Evolutionary conservation across 1,284 basidiomycete genomes (phyloP), one percentile per base, ranked within the genome.

Genomic region (Rhodofomes roseus): DNA sequence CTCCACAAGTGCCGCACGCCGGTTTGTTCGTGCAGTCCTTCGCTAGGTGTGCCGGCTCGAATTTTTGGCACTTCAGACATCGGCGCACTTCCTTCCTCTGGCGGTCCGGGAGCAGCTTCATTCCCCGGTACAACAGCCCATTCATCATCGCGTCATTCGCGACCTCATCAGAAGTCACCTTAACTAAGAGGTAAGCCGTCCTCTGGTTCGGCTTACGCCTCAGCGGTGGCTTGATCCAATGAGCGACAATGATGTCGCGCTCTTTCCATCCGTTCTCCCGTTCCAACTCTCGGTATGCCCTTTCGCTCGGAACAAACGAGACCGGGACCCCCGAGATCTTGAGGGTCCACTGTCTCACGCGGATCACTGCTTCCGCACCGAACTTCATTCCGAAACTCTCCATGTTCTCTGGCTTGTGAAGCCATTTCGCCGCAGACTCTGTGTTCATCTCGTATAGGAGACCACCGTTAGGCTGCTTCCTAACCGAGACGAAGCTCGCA

Each of bases 1-100:
- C 16, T 1, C 54, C 60, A 20, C 62, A 63, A 1, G 54, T 59
- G 1, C 55, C 58, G 51, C 60, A 61, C 9, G 39, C 55, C 3
- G 25, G 3, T 0, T 8, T 18, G 1, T 11, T 4, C 2, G 27
- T 18, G 34, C 62, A 63, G 9, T 50, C 39, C 1, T 9, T 22
- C 4, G 55, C 60, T 1, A 56, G 29, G 40, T 63, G 62, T 12
- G 51, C 56, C 0, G 54, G 54, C 12, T 55, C 54, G 4, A 37
- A 44, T 5, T n/a, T 40, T 12, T 61, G 60, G 53, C 62, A 63
- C 16, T 56, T 60, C 20, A 61, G 23, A 44, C 63, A 64, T 9
- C 58, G 52, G 0, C 53, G 20, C 6, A 58, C 60, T 36, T 64
- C 63, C 25, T 39, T 44, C 20, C 34, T 31, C 16, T 36, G 40